Evolutionary conservation across 148 eudicot genomes (phyloP), one percentile per base, ranked within the genome.

Genomic region (Salicornia ramosissima): DNA sequence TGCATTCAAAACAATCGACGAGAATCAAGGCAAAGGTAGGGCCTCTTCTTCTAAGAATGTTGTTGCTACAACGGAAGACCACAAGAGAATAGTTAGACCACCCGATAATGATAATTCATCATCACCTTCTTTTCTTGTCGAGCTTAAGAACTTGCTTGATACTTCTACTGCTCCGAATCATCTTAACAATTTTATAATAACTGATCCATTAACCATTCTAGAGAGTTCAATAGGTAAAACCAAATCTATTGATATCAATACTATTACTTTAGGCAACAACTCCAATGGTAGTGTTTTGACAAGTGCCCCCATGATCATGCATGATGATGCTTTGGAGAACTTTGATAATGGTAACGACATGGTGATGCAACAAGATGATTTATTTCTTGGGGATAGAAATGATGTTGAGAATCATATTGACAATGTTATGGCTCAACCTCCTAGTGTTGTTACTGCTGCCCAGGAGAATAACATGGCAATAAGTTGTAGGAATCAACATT

Each of bases 151-250:
- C 40, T 36, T 36, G 8, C 4, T 36, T 8, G 8, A 36, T 8
- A 8, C 4, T 36, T 4, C 40, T 36, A 36, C 40, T 46, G 50
- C 50, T 46, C 18, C 50, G 19, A 15, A 46, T 11, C 15, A 3
- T 15, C 16, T 46, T 46, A 15, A 15, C 16, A 14, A 0, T 46
- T 13, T 4, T 46, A 0, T 46, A 19, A 13, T 5, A 5, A 53
- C 16, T 25, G 5, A 2, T 25, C 26, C 61, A 4, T 36, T 34
- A 49, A 59, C 55, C 47, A 68, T 75, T 43, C 18, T 75, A 1
- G 78, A 69, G 30, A 75, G 74, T 62, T 69, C 74, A 24, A 10
- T 29, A 14, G 25, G 34, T 2, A 40, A 30, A 3, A 18, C 42
- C 58, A 45, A 49, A 47, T 0, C n/a, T n/a, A 24, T 10, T 8